Conservation (phyloP, 2,329 filamentous ascomycete species). For the Geoglossum cookeanum region DNA sequence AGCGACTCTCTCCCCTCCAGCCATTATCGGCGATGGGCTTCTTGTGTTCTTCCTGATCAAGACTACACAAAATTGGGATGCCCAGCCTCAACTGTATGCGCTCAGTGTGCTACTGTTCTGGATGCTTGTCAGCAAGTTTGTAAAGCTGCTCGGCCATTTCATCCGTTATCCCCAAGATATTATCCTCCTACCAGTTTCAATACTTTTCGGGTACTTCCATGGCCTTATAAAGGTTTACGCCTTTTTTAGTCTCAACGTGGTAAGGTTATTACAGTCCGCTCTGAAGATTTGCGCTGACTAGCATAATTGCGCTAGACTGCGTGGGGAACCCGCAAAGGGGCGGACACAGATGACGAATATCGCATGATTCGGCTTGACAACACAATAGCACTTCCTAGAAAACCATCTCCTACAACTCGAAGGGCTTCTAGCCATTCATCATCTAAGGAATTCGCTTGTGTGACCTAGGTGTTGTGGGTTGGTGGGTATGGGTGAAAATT, state of each 20-base stretch:
- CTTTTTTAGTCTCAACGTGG: constrained; percentile 62
- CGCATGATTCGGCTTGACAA: constrained; percentile 34
- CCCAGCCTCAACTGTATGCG: constrained; percentile 13
- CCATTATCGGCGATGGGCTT: constrained; percentile 46
- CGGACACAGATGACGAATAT: constrained; percentile 62
- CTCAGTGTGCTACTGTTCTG: constrained; percentile 38
- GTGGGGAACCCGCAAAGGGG: constrained; percentile 86
- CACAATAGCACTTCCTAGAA: too few species aligned
- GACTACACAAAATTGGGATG: constrained; percentile 42
- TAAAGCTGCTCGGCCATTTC: constrained; percentile 79
- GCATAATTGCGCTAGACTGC: constrained; percentile 45
- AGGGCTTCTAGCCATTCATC: too few species aligned
- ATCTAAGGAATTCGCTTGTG: too few species aligned
- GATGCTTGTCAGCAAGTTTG: constrained; percentile 77
- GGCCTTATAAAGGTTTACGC: constrained; percentile 84
- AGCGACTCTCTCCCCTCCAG: constrained; percentile 79
- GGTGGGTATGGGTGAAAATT: too few species aligned
- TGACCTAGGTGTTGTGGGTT: too few species aligned
- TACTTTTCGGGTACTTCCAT: constrained; percentile 84
- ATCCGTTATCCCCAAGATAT: constrained; percentile 67
- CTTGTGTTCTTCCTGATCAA: constrained; percentile 49
- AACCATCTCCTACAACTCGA: too few species aligned
- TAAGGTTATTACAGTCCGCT: too few species aligned
- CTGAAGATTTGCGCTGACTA: too few species aligned
- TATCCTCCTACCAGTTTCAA: constrained; percentile 61